Evolutionary conservation across 2,329 filamentous ascomycete species (phyloP), one percentile per base, ranked within the genome.

Genomic region (Diaporthe sp.): DNA sequence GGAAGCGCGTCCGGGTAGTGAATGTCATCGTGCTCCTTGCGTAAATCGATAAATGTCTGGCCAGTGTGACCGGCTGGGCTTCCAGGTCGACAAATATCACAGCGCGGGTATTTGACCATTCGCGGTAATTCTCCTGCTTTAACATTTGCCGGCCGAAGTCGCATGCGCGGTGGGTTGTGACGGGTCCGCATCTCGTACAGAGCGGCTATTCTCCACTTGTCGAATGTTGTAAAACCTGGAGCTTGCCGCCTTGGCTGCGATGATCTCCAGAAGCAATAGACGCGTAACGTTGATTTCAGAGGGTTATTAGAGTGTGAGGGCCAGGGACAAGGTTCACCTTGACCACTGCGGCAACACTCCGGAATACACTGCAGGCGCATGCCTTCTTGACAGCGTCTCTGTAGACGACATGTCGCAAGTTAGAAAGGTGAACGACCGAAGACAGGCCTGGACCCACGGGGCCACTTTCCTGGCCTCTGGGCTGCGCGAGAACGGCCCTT

Each of bases 391-490:
- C 55, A 68, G 67, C 71, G 49, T 49, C 47, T 51, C 44, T 31
- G 53, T 57, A 63, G 71, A 75, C 73, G 73, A 75, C 58, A 58
- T 73, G 68, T 74, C 75, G 53, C 34, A 75, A 73, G 25, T 49
- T 58, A 65, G 53, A 61, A 75, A 73, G 73, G 57, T 68, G 49
- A 47, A 70, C 9, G 68, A 42, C 68, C 61, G 53, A 72, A 67
- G 68, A 73, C 67, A 77, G 70, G 63, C 76, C 76, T 77, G 76
- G 73, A 73, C 70, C 70, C 75, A 76, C 71, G 37, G 53, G 51
- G 70, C 70, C 71, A 71, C 76, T 77, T 71, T 55, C 47, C 70
- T 73, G 70, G 73, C 76, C 73, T 77, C 73, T 74, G 75, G 73
- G 73, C 63, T 75, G 76, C 76, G 75, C 71, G 65, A 72, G 61